Conservation (phyloP, 176 grass and related monocot species). For the Typha latifolia region DNA sequence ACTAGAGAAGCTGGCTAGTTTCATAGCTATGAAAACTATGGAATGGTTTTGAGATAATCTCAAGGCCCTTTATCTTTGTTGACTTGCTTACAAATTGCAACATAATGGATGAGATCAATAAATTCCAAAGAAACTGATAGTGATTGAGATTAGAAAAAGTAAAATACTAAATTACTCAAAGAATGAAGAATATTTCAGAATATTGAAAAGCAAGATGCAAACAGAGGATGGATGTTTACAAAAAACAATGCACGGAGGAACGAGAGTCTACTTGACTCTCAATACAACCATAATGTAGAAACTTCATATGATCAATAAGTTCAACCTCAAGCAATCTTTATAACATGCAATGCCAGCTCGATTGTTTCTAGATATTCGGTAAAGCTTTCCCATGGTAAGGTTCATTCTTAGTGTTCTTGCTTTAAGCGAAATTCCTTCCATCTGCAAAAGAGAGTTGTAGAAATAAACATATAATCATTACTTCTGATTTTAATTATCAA, state of each 20-base stretch:
- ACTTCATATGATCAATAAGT: slow-evolving; percentile 8
- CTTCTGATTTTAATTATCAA: neutral
- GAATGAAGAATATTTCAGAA: neutral
- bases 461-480: slow-evolving; percentile 5
- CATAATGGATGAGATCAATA: too few species aligned
- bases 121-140: too few species aligned
- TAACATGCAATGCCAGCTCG: slow-evolving; percentile 72
- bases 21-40: too few species aligned
- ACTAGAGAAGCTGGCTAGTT: too few species aligned
- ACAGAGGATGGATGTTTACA: too few species aligned
- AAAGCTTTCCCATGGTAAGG: slow-evolving; percentile 80
- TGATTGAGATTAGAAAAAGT: too few species aligned
- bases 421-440: slow-evolving; percentile 97
- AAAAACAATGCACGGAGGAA: neutral
- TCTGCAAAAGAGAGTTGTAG: slow-evolving; percentile 34
- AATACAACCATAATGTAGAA: neutral
- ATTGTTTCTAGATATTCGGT: slow-evolving; percentile 73
- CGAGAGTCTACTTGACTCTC: neutral
- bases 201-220: too few species aligned
- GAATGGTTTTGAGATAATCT: too few species aligned
- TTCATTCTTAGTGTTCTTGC: slow-evolving; percentile 80
- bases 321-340: slow-evolving; percentile 93
- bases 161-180: too few species aligned
- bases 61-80: too few species aligned
- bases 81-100: too few species aligned